Base-by-base conservation (phyloP, 768 basidiomycete genomes). In the Tylopilus vinaceipallidus region DNA sequence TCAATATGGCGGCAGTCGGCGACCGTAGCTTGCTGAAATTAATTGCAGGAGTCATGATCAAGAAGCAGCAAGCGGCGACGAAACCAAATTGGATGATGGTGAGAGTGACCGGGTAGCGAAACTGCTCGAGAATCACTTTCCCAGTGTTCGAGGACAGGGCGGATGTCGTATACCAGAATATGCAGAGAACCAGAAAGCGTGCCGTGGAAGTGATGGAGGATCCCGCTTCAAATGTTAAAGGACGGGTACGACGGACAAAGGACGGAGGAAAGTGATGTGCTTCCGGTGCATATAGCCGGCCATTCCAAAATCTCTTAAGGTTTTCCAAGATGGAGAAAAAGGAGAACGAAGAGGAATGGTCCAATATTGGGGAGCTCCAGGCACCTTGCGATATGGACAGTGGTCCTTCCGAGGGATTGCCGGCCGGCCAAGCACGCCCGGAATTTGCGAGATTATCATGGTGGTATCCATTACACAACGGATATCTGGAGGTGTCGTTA, bases 81-180 rank as follows among this genome's bases (percentile, higher is more conserved):
- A 98, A 97, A 56, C 86, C 94, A 64, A 99, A 99, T 66, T 99
- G 97, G 61, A 99, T 80, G 64, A 99, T 91, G 33, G 97, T 99
- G 64, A 99, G 83, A 54, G 97, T 98, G 63, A 99, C 81, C 5
- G 97, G 97, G 71, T 90, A 98, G 45, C 84, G 81, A 71, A 98
- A 99, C 59, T 88, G 86, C 58, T 77, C 94, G 59, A 99, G 77
- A 70, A 99, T 95, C 38, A 87, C 81, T 67, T 99, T 99, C 49
- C 95, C 97, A 1, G 95, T 98, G 64, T 98, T 98, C 35, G 92
- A 95, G 2, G 93, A 94, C 43, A 98, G 70, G 1, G 95, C 95
- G 6, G 94, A 97, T 4, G 87, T 84, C 14, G 84, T 79, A 71
- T 99, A 99, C 97, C 97, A 99, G 19, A 98, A 75, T 16, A 75